Base-by-base conservation (phyloP, 106 monocot species). In the Allium sativum region DNA sequence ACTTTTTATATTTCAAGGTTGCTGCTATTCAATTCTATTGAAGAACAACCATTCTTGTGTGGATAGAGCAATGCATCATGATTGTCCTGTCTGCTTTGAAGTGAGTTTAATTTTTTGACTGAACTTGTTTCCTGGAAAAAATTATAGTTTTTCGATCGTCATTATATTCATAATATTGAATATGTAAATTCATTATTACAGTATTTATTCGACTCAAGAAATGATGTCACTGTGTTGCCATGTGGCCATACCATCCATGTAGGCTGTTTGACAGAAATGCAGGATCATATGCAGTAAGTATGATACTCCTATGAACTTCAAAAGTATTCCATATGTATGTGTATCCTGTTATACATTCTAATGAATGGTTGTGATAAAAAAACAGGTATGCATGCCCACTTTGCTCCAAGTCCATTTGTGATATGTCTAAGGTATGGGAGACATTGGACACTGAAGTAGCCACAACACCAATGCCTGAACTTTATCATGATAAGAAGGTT, bases 341-440 rank as follows among this genome's bases (percentile, higher is more conserved):
- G 18, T 22, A 9, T 6, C 12, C 18, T 43, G 17, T 45, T 45
- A 10, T 61, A 18, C 18, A 9, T 4, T 44, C 3, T 20, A 44
- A 18, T 31, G 31, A 58, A 7, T 44, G 10, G 45, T 9, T 10
- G 21, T 12, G 8, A 16, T 13, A 47, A 40, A 63, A 53, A 8
- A 12, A 42, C 67, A 86, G 82, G 73, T 85, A 81, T 69, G 74
- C 77, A 10, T 85, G 85, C 52, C 85, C 85, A 4, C 68, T 85
- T 45, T 85, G 85, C 71, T 85, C 79, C 21, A 85, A 85, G 59
- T 85, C 85, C 46, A 81, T 85, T 12, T 81, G 74, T 65, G 85
- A 85, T 45, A 85, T 85, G 85, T 85, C 85, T 0, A 81, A 78
- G 68, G 85, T 81, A 44, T 85, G 81, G 85, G 85, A 81, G 58